phyloP scores from a whole-genome alignment of 768 basidiomycete genomes.

The Leccinellum luteum region DNA sequence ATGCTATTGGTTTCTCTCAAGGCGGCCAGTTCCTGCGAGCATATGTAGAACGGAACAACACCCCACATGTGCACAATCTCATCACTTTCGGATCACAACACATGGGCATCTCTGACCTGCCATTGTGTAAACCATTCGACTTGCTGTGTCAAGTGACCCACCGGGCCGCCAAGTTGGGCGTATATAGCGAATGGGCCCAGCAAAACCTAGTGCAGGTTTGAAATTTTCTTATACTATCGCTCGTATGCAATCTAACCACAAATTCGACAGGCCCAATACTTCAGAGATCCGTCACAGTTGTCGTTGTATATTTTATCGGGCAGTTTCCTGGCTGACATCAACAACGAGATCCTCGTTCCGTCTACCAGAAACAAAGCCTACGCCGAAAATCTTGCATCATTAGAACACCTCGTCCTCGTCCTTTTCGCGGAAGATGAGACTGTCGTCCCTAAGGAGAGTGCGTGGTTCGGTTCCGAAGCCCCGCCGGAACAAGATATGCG shows the following conservation, averaged over 20 bases:
- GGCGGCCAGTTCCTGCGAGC: constrained; percentile 88
- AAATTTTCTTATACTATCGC: neutral
- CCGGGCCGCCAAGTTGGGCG: constrained; percentile 55
- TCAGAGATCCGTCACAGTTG: constrained; percentile 65
- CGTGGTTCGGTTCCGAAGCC: constrained; percentile 81
- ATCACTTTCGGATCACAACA: constrained; percentile 88
- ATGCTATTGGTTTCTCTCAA: constrained; percentile 88
- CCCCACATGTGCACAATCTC: constrained; percentile 73
- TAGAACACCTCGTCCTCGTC: constrained; percentile 69
- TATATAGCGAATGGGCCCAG: constrained; percentile 78
- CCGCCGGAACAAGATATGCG: constrained; percentile 33
- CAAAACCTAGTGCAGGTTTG: constrained; percentile 67
- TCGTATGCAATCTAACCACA: constrained; percentile 1
- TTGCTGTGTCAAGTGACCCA: constrained; percentile 68
- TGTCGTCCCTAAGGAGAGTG: constrained; percentile 78
- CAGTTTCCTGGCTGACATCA: constrained; percentile 70
- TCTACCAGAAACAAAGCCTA: constrained; percentile 58
- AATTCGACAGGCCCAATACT: constrained; percentile 73
- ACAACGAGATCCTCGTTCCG: constrained; percentile 62
- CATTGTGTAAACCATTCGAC: constrained; percentile 61
- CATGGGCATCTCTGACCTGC: constrained; percentile 81
- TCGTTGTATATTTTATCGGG: constrained; percentile 56
- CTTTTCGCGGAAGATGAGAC: constrained; percentile 73
- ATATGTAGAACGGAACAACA: constrained; percentile 74
- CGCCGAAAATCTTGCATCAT: constrained; percentile 52